Percentiles rank a stretch among this genome's conserved stretches.
Evolutionary conservation across 2,329 filamentous ascomycete genomes (phyloP).

Genomic region (Rugonectria rugulosa): DNA sequence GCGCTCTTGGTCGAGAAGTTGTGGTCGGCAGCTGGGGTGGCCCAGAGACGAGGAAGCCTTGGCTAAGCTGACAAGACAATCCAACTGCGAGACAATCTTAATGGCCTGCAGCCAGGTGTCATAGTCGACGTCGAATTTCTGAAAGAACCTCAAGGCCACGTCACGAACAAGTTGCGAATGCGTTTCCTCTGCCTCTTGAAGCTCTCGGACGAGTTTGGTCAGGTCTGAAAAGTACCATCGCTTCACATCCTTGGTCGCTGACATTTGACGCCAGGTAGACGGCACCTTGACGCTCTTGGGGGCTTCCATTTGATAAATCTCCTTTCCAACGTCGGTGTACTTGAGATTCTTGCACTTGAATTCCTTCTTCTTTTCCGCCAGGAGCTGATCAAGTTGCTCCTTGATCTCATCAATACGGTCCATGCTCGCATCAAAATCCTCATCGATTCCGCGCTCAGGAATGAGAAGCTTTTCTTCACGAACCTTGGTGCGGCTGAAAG

Average conservation of each 20-base stretch:
- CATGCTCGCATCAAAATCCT: conserved; percentile 88
- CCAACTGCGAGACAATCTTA: conserved; percentile 87
- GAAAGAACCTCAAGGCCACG: conserved; percentile 82
- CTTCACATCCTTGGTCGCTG: conserved; percentile 87
- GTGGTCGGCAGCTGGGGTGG: conserved; percentile 84
- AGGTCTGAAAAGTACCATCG: conserved; percentile 93
- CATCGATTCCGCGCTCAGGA: conserved; percentile 85
- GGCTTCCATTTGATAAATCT: conserved; percentile 94
- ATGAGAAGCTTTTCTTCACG: conserved; percentile 83
- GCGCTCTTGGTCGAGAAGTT: conserved; percentile 85
- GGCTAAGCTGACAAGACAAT: conserved; percentile 92
- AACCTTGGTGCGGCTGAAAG: conserved; percentile 85
- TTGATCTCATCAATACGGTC: conserved; percentile 80
- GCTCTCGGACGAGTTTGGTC: conserved; percentile 79
- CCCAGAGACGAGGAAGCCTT: conserved; percentile 86
- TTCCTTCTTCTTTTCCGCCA: conserved; percentile 75
- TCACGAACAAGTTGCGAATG: conserved; percentile 92
- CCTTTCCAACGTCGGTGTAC: conserved; percentile 89
- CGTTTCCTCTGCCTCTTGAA: conserved; percentile 94
- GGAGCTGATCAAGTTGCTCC: conserved; percentile 71
- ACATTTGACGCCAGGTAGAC: conserved; percentile 94
- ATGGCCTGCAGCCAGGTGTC: conserved; percentile 87
- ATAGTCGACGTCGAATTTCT: conserved; percentile 88
- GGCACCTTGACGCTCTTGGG: conserved; percentile 88
- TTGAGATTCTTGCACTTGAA: conserved; percentile 77